Evolutionary conservation across 352 stramenopile genomes (phyloP), one percentile per base, ranked within the genome.

Genomic region (Phytophthora lateralis): DNA sequence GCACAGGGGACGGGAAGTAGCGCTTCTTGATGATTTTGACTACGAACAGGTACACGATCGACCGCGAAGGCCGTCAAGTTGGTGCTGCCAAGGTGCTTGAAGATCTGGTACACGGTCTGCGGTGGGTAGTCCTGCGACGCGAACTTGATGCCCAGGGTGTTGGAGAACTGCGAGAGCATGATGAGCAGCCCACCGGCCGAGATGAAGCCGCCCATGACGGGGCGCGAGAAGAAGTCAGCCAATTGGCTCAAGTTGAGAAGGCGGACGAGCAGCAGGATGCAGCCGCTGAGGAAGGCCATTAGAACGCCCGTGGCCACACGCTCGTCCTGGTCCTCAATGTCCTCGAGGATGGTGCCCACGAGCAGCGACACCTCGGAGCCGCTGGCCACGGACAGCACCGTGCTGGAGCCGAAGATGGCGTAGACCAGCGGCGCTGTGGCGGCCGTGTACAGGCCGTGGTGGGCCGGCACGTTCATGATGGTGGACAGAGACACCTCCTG

Each of bases 171-270:
- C 17, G 83, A 91, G 24, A 91, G 75, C 18, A 80, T 88, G 73
- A 98, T 98, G 51, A 96, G 81, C 37, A 97, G 68, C 8, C 89
- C 83, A 6, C 84, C 88, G 26, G 73, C 90, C 10, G 81, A 90
- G 32, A 91, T 95, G 70, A 97, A 97, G 47, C 90, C 90, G 6
- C 82, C 89, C 59, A 97, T 80, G 50, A 97, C 89, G 2, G 90
- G 85, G 49, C 94, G 81, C 4, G 80, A 90, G 58, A 97, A 81
- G 65, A 97, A 96, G 46, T 89, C 86, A 17, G 85, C 86, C 38
- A 97, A 66, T 44, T 93, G 89, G 24, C 88, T 88, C 47, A 95
- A 64, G 30, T 82, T 73, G 6, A 94, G 60, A 14, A 95, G 17
- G 14, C 89, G 83, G 41, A 96, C 73, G 18, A 81, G 49, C 29